Evolutionary conservation across 208 protist genomes (phyloP), one percentile per base, ranked within the genome.

Genomic region (Plasmodiophora brassicae): DNA sequence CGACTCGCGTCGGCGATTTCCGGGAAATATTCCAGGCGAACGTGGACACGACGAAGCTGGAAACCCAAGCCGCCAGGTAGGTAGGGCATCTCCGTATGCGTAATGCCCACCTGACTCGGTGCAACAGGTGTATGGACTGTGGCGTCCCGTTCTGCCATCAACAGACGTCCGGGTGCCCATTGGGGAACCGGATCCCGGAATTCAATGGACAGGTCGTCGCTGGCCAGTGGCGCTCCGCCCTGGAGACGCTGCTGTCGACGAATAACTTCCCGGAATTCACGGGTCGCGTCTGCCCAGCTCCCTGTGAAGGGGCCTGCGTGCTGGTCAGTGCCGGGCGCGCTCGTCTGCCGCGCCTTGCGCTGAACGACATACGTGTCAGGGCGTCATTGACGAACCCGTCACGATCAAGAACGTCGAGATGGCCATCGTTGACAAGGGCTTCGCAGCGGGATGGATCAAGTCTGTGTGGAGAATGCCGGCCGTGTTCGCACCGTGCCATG

Each of bases 241-340:
- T 91, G 88, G 0, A 93, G 72, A 90, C 88, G 28, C 90, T 95
- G 10, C 20, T 88, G 35, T 54, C 88, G 14, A 96, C 94, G 45
- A 95, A 96, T 91, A 95, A 94, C 91, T 96, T 96, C 88, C 94
- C 94, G 25, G 94, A 96, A 90, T 95, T 96, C 88, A 96, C 94
- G 0, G 94, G 94, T n/a, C 90, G 94, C 54, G 94, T 94, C 25
- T 96, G 94, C 85, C 94, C 94, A 14, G 94, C 94, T 36, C 94
- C 94, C 0, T 96, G 94, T 85, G 94, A 96, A 88, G 94, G 93
- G 38, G 91, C 94, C 14, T 96, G 94, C 88, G 92, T 94, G 35
- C 53, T 91, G 43, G 50, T 57, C 25, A 28, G 50, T 57, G 14
- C 20, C 50, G 20, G 14, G 50, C 14, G 50, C 50, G 14, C 25